Base-by-base conservation (phyloP, 495 filamentous ascomycete species). In the Bacidia rubella region DNA sequence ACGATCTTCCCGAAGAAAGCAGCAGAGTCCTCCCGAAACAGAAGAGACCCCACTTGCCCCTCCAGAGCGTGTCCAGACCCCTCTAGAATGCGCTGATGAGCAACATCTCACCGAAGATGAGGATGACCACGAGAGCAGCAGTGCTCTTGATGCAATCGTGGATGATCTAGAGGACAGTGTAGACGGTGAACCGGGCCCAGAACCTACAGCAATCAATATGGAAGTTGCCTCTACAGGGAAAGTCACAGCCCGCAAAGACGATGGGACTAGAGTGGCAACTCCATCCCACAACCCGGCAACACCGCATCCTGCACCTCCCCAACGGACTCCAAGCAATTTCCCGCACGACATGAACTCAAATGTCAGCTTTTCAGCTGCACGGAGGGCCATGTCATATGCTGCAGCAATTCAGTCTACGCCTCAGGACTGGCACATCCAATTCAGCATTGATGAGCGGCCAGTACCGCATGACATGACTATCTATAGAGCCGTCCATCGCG, bases 401-500 rank as follows among this genome's bases (percentile, higher is more conserved):
- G 86, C 85, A 32, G 87, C 88, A 3, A 77, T 92, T 57, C 82
- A 86, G 58, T 60, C 79, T 24, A 64, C 77, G 3, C 87, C 89
- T n/a, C 83, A 89, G 54, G 92, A 97, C 62, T 99, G 93, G 93
- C 92, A 99, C 60, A 86, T 99, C 40, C 87, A 97, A 60, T 99
- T 99, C 66, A 93, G 79, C 57, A 80, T 96, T 51, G 82, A 88
- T 55, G 86, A 79, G 44, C 83, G 89, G 61, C 76, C 84, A 0
- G 82, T 96, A 57, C 73, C 85, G 0, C 90, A 86, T 57, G 90
- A 96, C 57, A 97, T 87, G 2, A 99, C 93, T 0, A 90, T 99
- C 54, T 99, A 97, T 63, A 83, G 90, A 41, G 93, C 90, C 44
- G 86, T 97, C 15, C 87, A 96, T 58, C 83, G 79, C 63, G 82